phyloP scores from a whole-genome alignment of 257 asterid genomes.

The Solanum boliviense region DNA sequence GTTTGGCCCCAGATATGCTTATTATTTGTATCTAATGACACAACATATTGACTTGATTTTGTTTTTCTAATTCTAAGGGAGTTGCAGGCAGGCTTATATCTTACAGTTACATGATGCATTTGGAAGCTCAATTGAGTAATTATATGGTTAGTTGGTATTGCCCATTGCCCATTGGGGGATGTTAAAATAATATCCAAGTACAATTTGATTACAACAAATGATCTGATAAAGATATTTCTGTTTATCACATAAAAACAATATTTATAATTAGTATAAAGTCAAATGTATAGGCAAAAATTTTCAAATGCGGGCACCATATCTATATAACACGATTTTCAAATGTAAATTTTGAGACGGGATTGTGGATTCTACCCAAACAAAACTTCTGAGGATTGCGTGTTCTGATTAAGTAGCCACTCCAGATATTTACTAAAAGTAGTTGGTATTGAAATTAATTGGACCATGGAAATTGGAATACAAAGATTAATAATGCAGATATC shows the following conservation, averaged over 20 bases:
- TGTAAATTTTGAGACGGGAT: not conserved
- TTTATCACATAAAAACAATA: too few relatives aligned
- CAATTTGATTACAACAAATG: not conserved
- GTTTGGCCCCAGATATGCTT: not conserved
- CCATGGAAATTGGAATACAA: not conserved
- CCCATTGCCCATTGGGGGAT: not conserved
- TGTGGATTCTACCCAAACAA: not conserved
- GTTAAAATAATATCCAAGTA: not conserved
- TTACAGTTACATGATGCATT: not conserved
- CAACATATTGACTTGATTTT: not conserved
- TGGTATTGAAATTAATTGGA: not conserved
- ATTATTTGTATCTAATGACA: not conserved
- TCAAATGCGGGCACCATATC: not conserved
- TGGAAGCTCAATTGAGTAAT: not conserved
- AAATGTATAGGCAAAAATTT: not conserved
- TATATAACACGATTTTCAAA: not conserved
- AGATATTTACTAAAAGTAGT: not conserved
- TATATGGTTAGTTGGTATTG: not conserved
- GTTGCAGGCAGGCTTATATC: not conserved
- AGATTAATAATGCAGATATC: too few relatives aligned
- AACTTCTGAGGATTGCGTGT: not conserved
- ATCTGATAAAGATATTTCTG: too few relatives aligned
- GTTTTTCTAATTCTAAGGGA: not conserved
- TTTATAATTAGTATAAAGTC: not conserved
- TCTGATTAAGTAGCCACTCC: not conserved